These are phyloP conservation scores for Chaetomidium leptoderma DNA, from an alignment of 495 filamentous ascomycete species.

Conservation along the genomic window DNA sequence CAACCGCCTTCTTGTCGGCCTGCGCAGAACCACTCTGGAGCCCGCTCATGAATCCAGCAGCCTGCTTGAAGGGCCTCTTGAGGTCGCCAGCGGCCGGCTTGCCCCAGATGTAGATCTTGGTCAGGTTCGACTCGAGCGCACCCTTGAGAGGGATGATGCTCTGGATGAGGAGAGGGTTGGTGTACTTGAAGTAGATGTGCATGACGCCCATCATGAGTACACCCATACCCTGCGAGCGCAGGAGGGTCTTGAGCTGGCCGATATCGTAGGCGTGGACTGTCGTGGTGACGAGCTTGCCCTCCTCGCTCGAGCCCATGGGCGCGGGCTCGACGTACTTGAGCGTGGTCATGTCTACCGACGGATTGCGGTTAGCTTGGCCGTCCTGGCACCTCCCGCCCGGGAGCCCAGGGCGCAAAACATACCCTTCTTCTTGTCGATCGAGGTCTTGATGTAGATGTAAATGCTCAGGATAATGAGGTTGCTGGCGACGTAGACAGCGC, in stretches of 20 bases:
- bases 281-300: conserved; percentile 91
- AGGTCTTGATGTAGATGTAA: conserved; percentile 73
- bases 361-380: conserved; percentile 14
- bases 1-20: conserved; percentile 94
- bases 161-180: conserved; percentile 97
- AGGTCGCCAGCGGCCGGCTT: conserved; percentile 87
- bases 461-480: conserved; percentile 82
- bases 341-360: conserved; percentile 78
- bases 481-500: conserved; percentile 76
- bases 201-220: conserved; percentile 97
- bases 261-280: conserved; percentile 92
- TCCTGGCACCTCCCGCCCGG: no score
- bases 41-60: conserved; percentile 71
- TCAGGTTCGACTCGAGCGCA: conserved; percentile 86
- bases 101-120: conserved; percentile 91
- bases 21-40: conserved; percentile 67
- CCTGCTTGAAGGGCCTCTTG: conserved; percentile 89
- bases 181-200: conserved; percentile 99
- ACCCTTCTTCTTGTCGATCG: conserved; percentile 97
- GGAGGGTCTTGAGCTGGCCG: conserved; percentile 72
- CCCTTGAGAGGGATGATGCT: conserved; percentile 96
- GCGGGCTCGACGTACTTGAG: conserved; percentile 97
- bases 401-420: no score
- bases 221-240: conserved; percentile 88
- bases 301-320: conserved; percentile 83